A percentile compares a stretch with the other conserved stretches of the same genome.
phyloP scores from a whole-genome alignment of 2,329 filamentous ascomycete genomes.

The Penicillium concentricum region DNA sequence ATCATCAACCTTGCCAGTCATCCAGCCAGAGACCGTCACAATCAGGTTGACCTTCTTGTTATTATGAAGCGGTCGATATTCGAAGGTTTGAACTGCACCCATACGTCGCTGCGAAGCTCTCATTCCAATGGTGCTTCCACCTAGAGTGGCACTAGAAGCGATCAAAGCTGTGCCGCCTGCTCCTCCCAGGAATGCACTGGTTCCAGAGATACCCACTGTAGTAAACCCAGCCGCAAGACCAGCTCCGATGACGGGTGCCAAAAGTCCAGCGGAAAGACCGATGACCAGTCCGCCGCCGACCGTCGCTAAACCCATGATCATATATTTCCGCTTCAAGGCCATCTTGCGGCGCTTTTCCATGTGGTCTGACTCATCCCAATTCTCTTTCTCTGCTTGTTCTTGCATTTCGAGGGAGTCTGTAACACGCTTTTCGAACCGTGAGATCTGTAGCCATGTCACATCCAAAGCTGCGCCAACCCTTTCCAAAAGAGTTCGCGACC shows the following conservation, averaged over 20 bases:
- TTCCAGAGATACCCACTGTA: conserved; percentile 88
- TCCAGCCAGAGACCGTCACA: conserved; percentile 93
- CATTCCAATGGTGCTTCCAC: conserved; percentile 81
- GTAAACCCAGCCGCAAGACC: conserved; percentile 93
- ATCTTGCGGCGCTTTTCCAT: conserved; percentile 81
- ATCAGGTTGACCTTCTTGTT: conserved; percentile 97
- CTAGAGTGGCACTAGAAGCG: conserved; percentile 81
- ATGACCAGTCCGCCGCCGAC: conserved; percentile 95
- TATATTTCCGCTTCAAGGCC: conserved; percentile 77
- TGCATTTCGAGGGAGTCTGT: conserved; percentile 98
- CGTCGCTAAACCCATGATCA: conserved; percentile 95
- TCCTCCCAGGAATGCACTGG: conserved; percentile 83
- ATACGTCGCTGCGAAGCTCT: conserved; percentile 84
- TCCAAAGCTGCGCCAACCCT: conserved; percentile 76
- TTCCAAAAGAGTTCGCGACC: conserved; percentile 81
- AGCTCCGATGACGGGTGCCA: conserved; percentile 91
- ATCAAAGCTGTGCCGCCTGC: conserved; percentile 92
- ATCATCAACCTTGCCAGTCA: conserved; percentile 97
- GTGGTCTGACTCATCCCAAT: conserved; percentile 96
- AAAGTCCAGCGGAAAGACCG: conserved; percentile 83
- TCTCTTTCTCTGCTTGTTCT: conserved; percentile 88
- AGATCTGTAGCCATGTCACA: conserved; percentile 88
- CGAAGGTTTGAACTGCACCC: conserved; percentile 91
- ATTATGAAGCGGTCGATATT: conserved; percentile 94
- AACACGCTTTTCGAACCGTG: conserved; percentile 93